Evolutionary conservation across 352 stramenopile species (phyloP).

Genomic region (Globisporangium orthogonon): DNA sequence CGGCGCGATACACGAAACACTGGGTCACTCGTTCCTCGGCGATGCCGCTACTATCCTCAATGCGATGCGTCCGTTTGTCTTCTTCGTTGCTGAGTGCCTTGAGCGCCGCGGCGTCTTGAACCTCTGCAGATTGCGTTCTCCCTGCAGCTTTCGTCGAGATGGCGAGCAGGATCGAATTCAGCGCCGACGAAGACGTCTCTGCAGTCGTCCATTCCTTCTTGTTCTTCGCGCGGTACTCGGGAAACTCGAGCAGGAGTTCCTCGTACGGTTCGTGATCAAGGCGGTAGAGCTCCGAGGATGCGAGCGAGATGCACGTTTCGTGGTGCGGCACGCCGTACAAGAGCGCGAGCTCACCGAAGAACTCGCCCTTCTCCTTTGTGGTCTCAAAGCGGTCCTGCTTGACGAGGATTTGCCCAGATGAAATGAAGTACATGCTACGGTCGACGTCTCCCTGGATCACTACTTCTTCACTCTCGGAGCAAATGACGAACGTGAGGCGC

Average conservation of each 20-base stretch:
- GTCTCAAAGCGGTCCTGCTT: constrained; percentile 41
- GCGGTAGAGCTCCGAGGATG: constrained; percentile 56
- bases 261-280: constrained; percentile 59
- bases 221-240: constrained; percentile 53
- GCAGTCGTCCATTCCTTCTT: constrained; percentile 44
- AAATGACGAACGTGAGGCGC: constrained; percentile 54
- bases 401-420: constrained; percentile 46
- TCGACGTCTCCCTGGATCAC: constrained; percentile 72
- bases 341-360: constrained; percentile 67
- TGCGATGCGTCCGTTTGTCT: not conserved
- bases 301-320: constrained; percentile 61
- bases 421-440: constrained; percentile 77
- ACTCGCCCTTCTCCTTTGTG: constrained; percentile 60
- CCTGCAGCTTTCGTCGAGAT: constrained; percentile 3
- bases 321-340: constrained; percentile 53
- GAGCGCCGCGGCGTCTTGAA: not conserved
- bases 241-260: constrained; percentile 52
- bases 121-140: not conserved
- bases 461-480: constrained; percentile 56
- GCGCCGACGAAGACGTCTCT: constrained; percentile 11
- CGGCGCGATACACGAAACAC: constrained; percentile 44
- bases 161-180: constrained; percentile 17
- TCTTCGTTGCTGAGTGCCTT: not conserved
- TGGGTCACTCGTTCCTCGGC: constrained; percentile 36
- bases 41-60: constrained; percentile 11